These are phyloP conservation scores for Chalciporus chontae DNA, from an alignment of 768 basidiomycete species.

Conservation along the genomic window DNA sequence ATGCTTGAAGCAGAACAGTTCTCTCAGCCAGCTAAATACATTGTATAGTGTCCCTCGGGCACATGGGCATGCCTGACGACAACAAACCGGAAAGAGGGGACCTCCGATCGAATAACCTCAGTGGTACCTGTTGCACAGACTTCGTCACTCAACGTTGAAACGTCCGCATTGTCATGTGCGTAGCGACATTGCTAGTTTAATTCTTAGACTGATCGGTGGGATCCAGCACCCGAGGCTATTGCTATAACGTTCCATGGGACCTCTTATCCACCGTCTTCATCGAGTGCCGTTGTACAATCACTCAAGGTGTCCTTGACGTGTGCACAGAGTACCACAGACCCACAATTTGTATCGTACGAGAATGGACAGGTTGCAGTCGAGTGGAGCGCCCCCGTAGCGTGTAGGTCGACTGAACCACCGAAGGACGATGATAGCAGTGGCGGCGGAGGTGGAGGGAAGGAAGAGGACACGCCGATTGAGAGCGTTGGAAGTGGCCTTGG, in stretches of 20 bases:
- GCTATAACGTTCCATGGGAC: constrained; percentile 55
- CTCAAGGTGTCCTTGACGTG: constrained; percentile 65
- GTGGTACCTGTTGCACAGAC: constrained; percentile 72
- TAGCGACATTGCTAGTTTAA: constrained; percentile 10
- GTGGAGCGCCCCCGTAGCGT: constrained; percentile 64
- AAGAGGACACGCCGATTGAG: constrained; percentile 32
- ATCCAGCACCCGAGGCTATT: constrained; percentile 51
- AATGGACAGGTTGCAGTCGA: constrained; percentile 50
- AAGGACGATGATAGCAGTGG: constrained; percentile 26
- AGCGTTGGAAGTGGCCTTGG: constrained; percentile 72
- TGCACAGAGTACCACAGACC: constrained; percentile 38
- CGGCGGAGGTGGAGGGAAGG: constrained; percentile 14
- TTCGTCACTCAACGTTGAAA: constrained; percentile 26
- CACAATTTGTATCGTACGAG: constrained; percentile 59
- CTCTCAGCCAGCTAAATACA: constrained; percentile 6
- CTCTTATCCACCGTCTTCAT: constrained; percentile 52
- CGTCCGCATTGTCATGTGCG: constrained; percentile 35
- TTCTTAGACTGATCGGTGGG: constrained; percentile 8
- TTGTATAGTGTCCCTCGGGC: constrained; percentile 56
- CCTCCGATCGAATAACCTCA: constrained; percentile 57
- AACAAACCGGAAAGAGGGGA: constrained; percentile 54
- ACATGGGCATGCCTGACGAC: constrained; percentile 74
- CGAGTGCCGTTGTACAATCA: constrained; percentile 47
- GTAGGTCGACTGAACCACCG: constrained; percentile 34
- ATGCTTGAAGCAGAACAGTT: constrained; percentile 19